Evolutionary conservation across 768 basidiomycete genomes (phyloP), one percentile per base, ranked within the genome.

Genomic region (Piloderma croceum): DNA sequence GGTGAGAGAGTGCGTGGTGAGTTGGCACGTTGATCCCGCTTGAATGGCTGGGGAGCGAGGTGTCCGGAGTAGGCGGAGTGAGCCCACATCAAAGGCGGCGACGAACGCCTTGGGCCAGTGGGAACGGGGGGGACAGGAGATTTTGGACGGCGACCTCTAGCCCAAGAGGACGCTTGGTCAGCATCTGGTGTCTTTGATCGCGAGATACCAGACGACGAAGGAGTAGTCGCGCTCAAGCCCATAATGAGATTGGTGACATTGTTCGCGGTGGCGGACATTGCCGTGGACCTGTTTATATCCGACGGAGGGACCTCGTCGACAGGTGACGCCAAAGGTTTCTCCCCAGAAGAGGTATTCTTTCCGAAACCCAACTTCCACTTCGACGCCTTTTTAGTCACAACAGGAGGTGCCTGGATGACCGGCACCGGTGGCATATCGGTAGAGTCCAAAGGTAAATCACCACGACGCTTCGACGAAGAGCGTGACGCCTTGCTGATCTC

Each of bases 291-390:
- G 15, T 23, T 27, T 4, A 27, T 31, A 32, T 29, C 27, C 10
- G 34, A 21, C 21, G 10, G 24, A 39, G 44, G 20, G n/a, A 53
- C 47, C 41, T 70, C 72, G 42, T 71, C 69, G 13, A 62, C 60
- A 11, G 67, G 67, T 19, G 66, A 67, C 10, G 63, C 51, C 34
- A 57, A 58, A 19, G 45, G 44, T 5, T 45, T 25, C 29, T 69
- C 72, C 24, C 66, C 56, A 38, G 69, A 50, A 25, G 66, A 59
- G 49, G 59, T 72, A 53, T 63, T 68, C 65, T 78, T 81, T 46
- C 85, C 70, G 60, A 90, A 84, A 50, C 79, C 70, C 52, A 87
- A 69, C 63, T 83, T 87, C 87, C 90, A 83, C 54, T 81, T 88
- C n/a, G 83, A 88, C 39, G 84, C 70, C 69, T 90, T 90, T 70